Evolutionary conservation across 129 eudicot species (phyloP), one percentile per base, ranked within the genome.

Genomic region (Lactuca sativa): DNA sequence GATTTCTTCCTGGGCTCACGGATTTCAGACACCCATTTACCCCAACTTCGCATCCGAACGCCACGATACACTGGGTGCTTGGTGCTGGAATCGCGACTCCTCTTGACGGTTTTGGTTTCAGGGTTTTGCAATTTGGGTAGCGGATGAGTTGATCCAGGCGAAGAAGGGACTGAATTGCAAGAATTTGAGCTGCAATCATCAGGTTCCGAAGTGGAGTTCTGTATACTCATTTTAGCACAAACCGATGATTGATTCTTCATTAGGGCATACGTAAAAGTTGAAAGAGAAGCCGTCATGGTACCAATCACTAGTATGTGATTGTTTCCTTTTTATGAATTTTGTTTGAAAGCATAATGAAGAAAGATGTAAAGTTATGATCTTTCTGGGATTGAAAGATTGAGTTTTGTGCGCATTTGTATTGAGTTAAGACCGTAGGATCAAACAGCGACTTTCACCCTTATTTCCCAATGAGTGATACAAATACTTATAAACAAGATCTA

Each of bases 21-120:
- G 21, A 90, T 86, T 71, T 90, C 97, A 0, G 97, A 90, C 15
- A 90, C 97, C 97, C 97, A 90, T 79, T 86, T 90, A 4, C 96
- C 96, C 96, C 96, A 90, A 55, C 93, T 85, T 0, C 96, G 75
- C 96, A 82, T 90, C 8, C 97, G 70, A 0, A 90, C 97, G 8
- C 97, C 97, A 2, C 83, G 84, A 77, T 86, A 90, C 0, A 70
- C 75, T 4, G 97, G 97, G 70, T 84, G 95, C 36, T 73, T 82
- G 70, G 73, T 80, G 36, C 65, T 83, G 3, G 38, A 47, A 2
- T 58, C 74, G 5, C 71, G 77, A 36, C 25, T 16, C 41, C 78
- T 70, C 70, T 78, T 38, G 17, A 70, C 66, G 44, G 65, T 70
- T 40, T 41, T 31, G 14, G 44, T 57, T 72, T 52, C 49, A 1